Evolutionary conservation across 1,284 basidiomycete species (phyloP).

Genomic region (Lentinula novae-zelandiae): DNA sequence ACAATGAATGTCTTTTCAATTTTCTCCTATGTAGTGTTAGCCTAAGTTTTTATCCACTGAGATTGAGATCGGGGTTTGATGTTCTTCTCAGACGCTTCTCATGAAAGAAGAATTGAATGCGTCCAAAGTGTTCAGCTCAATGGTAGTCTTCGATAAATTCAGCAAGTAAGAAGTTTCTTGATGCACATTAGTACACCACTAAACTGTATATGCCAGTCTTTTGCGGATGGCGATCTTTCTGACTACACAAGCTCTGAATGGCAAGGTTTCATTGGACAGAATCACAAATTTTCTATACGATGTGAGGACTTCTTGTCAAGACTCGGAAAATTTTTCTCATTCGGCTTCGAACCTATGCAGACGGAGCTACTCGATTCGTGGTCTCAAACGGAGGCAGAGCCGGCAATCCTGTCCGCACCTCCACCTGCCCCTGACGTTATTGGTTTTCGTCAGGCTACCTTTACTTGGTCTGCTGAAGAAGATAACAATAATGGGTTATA

Average conservation of each 20-base stretch:
- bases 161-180: conserved; percentile 36
- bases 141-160: conserved; percentile 42
- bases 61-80: neutral
- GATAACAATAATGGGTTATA: conserved; percentile 16
- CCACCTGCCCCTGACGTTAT: conserved; percentile 25
- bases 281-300: conserved; percentile 43
- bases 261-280: conserved; percentile 49
- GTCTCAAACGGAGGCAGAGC: conserved; percentile 23
- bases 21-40: conserved; percentile 14
- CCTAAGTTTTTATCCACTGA: neutral
- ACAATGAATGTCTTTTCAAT: conserved; percentile 10
- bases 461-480: conserved; percentile 39
- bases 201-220: conserved; percentile 32
- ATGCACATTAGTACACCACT: conserved; percentile 26
- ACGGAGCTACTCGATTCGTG: conserved; percentile 53
- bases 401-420: conserved; percentile 24
- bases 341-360: conserved; percentile 19
- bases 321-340: neutral
- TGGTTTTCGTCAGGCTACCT: conserved; percentile 39
- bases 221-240: conserved; percentile 6
- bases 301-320: conserved; percentile 11
- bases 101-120: conserved; percentile 36
- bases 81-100: conserved; percentile 29
- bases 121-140: conserved; percentile 36
- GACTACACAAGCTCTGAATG: conserved; percentile 14